These are phyloP conservation scores for Schizothecium vesticola DNA, from an alignment of 495 filamentous ascomycete genomes.

Conservation along the genomic window DNA sequence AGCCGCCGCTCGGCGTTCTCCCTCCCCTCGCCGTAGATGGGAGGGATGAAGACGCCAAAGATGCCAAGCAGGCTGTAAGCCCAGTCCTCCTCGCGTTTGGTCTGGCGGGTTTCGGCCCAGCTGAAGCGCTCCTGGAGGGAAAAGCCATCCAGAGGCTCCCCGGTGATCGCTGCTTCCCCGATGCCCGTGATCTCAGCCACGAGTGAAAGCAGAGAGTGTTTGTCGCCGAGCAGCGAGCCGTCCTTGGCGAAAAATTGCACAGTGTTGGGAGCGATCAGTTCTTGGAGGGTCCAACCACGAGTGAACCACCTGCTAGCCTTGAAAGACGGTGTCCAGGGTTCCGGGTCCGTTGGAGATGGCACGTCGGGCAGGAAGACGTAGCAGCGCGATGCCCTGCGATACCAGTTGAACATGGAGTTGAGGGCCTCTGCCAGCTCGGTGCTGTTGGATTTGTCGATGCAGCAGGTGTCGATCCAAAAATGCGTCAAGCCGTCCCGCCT, in stretches of 20 bases:
- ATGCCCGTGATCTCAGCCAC: not conserved
- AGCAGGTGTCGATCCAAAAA: conserved; percentile 2
- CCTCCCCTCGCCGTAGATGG: not conserved
- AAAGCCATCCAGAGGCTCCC: not conserved
- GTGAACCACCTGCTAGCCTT: not conserved
- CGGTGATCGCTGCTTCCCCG: not conserved
- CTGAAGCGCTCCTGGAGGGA: not conserved
- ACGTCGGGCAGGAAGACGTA: conserved; percentile 1
- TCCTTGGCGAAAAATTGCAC: not conserved
- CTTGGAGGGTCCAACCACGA: not conserved
- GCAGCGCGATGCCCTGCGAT: not conserved
- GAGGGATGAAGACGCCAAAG: not conserved
- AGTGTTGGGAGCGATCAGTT: not conserved
- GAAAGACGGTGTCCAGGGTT: not conserved
- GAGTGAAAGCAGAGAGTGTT: not conserved
- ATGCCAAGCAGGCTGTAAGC: not conserved
- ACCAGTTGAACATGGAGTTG: not conserved
- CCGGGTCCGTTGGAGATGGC: not conserved
- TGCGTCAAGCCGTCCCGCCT: not conserved
- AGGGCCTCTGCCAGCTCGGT: not conserved
- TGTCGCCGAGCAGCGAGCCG: not conserved
- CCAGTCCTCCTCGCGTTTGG: not conserved
- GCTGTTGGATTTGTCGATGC: conserved; percentile 1
- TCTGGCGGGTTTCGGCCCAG: not conserved
- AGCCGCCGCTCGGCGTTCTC: not conserved